phyloP scores from a whole-genome alignment of 106 monocot genomes.

The Apostasia ramifera region DNA sequence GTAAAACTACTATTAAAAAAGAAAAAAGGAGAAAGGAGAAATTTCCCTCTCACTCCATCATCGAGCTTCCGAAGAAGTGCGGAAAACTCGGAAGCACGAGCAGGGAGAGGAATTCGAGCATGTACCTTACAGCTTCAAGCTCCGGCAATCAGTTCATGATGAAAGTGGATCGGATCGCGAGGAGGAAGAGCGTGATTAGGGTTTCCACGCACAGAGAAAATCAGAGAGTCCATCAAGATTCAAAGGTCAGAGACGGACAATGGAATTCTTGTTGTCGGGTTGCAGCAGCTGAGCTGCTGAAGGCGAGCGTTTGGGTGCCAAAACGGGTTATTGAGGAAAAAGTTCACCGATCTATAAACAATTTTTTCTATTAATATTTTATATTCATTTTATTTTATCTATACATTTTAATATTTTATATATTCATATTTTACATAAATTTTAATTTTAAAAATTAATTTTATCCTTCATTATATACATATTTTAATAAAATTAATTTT shows the following conservation, averaged over 20 bases:
- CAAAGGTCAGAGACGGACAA: background rate
- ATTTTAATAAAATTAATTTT: no score
- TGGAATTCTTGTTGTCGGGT: no score
- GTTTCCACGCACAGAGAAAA: background rate
- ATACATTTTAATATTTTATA: no score
- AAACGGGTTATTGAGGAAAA: no score
- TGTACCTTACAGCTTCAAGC: background rate
- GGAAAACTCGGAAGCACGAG: background rate
- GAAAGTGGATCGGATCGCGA: background rate
- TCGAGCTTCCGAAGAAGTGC: background rate
- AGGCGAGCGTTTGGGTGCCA: no score
- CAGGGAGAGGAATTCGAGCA: background rate
- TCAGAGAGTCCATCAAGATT: background rate
- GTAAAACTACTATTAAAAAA: background rate
- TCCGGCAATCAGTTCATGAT: background rate
- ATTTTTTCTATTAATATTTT: no score
- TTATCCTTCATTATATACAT: no score
- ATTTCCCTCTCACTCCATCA: background rate
- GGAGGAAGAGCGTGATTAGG: background rate
- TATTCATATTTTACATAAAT: no score
- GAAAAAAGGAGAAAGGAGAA: background rate
- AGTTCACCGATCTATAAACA: no score
- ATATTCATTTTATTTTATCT: no score
- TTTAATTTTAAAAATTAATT: no score
- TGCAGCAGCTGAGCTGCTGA: no score